Conservation (phyloP, 495 filamentous ascomycete genomes). For the Aspergillus sclerotiicarbonarius region DNA sequence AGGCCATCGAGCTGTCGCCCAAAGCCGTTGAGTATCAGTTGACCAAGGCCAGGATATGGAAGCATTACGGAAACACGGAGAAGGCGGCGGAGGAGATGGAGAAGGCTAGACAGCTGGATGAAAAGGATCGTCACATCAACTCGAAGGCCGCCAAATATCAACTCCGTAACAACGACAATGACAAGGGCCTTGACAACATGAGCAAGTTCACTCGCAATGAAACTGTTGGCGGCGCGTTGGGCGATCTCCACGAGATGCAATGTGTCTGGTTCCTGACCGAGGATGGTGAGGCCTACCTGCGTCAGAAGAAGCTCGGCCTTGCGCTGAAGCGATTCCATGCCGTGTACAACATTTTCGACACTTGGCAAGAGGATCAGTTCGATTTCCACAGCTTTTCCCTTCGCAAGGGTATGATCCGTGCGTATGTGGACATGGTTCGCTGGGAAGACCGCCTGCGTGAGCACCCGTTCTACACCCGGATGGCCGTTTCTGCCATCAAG, state of each 20-base stretch:
- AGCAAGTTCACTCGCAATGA: conserved; percentile 93
- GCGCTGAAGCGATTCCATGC: conserved; percentile 88
- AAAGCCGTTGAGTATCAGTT: conserved; percentile 88
- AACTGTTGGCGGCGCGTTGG: conserved; percentile 79
- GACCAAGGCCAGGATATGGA: conserved; percentile 93
- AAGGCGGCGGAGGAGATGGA: conserved; percentile 90
- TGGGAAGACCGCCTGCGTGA: conserved; percentile 91
- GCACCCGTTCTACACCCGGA: conserved; percentile 87
- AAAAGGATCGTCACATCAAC: conserved; percentile 94
- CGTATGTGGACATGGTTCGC: conserved; percentile 92
- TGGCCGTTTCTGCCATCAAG: conserved; percentile 79
- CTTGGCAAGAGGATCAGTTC: conserved; percentile 98
- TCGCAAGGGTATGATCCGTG: conserved; percentile 89
- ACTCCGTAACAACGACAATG: conserved; percentile 86
- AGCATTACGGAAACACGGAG: conserved; percentile 77
- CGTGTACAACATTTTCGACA: conserved; percentile 88
- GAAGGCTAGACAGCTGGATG: conserved; percentile 76
- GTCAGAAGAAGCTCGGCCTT: conserved; percentile 77
- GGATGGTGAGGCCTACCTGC: conserved; percentile 85
- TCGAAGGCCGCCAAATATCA: conserved; percentile 97
- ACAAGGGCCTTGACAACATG: conserved; percentile 81
- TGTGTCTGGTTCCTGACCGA: conserved; percentile 97
- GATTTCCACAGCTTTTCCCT: conserved; percentile 98
- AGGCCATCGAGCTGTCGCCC: conserved; percentile 69
- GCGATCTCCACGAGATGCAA: conserved; percentile 96